Base-by-base conservation (phyloP, 2,329 filamentous ascomycete species). In the Aspergillus proliferans region DNA sequence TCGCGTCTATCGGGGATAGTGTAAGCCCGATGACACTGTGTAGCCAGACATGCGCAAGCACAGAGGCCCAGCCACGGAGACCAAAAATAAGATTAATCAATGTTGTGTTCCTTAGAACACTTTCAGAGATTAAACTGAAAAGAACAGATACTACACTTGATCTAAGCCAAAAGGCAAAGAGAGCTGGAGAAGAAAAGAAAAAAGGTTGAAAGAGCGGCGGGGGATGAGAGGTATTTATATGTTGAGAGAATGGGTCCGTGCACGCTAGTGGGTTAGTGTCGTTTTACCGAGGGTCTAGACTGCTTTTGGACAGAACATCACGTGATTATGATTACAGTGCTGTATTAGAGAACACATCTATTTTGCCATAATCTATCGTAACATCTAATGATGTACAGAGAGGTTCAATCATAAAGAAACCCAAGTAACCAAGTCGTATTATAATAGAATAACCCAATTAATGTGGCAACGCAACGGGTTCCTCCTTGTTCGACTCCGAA, bases 121-220 rank as follows among this genome's bases (percentile, higher is more conserved):
- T 89, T 87, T 86, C 86, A 91, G 86, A 86, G 84, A 89, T 90
- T 90, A 91, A 90, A 89, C 87, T 91, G 84, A 88, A 87, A 89
- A 90, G 86, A 91, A 90, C 86, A 88, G 85, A 88, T 89, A 89
- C 86, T 89, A 88, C 85, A 89, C 85, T 88, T 89, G 86, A 89
- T 89, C 86, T 88, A 87, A 87, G 82, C 82, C 72, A 72, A 77
- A 78, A 75, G 73, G 75, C 71, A 73, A 73, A 71, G 70, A 74
- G 72, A 76, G 72, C 72, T 75, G 63, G 62, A 71, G 60, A 71
- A 70, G 60, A 70, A 69, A 72, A 66, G 64, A 66, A 69, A 66
- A 67, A 71, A 69, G 65, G 58, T 58, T 53, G 43, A 62, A 69
- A 71, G 53, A 41, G 39, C 3, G 24, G 9, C 41, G 52, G 59